Percentiles rank a stretch among this genome's conserved stretches.
phyloP scores from a whole-genome alignment of 352 stramenopile genomes.

The Pythium rhizo-oryzae region DNA sequence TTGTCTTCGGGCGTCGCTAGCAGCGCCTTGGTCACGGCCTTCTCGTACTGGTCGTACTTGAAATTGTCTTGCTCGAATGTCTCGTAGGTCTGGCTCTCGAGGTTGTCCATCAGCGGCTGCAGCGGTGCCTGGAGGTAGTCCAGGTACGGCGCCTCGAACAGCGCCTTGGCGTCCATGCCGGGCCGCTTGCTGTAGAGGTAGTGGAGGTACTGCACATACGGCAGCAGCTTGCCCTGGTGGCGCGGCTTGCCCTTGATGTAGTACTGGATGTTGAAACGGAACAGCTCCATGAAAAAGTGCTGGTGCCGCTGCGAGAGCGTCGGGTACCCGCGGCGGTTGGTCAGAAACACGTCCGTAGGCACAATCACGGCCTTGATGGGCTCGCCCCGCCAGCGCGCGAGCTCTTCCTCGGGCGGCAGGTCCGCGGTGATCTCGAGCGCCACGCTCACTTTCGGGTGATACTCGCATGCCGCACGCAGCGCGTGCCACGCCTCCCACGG shows the following conservation, averaged over 20 bases:
- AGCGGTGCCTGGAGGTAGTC: constrained; percentile 97
- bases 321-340: constrained; percentile 96
- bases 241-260: constrained; percentile 80
- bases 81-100: constrained; percentile 99
- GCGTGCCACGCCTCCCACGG: constrained; percentile 80
- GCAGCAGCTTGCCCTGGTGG: constrained; percentile 71
- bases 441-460: constrained; percentile 79
- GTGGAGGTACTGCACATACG: constrained; percentile 95
- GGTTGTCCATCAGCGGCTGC: constrained; percentile 98
- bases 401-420: constrained; percentile 57
- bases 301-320: constrained; percentile 94
- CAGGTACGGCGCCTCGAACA: constrained; percentile 93
- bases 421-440: constrained; percentile 88
- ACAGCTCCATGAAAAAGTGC: constrained; percentile 67
- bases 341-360: constrained; percentile 93
- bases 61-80: constrained; percentile 98
- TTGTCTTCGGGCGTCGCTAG: constrained; percentile 55
- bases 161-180: constrained; percentile 77
- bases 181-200: constrained; percentile 85
- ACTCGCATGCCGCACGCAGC: constrained; percentile 84
- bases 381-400: constrained; percentile 88
- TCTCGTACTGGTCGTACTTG: constrained; percentile 98
- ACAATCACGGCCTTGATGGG: constrained; percentile 89
- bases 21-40: constrained; percentile 89
- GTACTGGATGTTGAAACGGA: constrained; percentile 86